A percentile compares a stretch with the other conserved stretches of the same genome.
Conservation (phyloP, 495 filamentous ascomycete genomes). For the Neurospora tetrasperma region DNA sequence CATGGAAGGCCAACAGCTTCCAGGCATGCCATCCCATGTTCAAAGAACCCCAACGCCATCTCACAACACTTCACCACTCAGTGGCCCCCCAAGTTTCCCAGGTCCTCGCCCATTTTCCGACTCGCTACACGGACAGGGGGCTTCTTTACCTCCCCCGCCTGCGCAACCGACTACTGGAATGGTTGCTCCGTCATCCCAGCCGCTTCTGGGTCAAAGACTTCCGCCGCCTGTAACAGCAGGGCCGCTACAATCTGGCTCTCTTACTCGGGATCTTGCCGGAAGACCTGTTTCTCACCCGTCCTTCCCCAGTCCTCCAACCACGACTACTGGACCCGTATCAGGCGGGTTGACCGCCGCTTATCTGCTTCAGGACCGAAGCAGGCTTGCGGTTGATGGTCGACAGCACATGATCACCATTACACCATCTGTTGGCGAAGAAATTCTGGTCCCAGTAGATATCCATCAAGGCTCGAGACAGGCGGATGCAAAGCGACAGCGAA, state of each 20-base stretch:
- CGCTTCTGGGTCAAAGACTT: conserved; percentile 20
- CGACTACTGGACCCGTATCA: not conserved
- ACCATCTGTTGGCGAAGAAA: conserved; percentile 32
- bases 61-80: conserved; percentile 20
- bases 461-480: conserved; percentile 75
- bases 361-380: conserved; percentile 3
- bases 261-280: conserved; percentile 15
- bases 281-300: conserved; percentile 6
- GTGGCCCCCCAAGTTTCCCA: conserved; percentile 27
- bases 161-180: conserved; percentile 22
- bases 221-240: conserved; percentile 19
- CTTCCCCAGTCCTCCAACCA: not conserved
- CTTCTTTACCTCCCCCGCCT: conserved; percentile 21
- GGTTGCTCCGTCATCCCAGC: conserved; percentile 31
- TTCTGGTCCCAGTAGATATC: conserved; percentile 59
- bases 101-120: conserved; percentile 19
- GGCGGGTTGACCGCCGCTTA: not conserved
- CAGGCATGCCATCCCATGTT: conserved; percentile 27
- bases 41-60: conserved; percentile 13
- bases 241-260: conserved; percentile 8
- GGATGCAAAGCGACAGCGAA: conserved; percentile 86
- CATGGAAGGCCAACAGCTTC: conserved; percentile 36
- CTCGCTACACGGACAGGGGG: conserved; percentile 15
- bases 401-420: conserved; percentile 33
- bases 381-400: conserved; percentile 29